A percentile compares a stretch with the other conserved stretches of the same genome.
Conservation (phyloP, 2,329 filamentous ascomycete genomes). For the Xylaria sp. region DNA sequence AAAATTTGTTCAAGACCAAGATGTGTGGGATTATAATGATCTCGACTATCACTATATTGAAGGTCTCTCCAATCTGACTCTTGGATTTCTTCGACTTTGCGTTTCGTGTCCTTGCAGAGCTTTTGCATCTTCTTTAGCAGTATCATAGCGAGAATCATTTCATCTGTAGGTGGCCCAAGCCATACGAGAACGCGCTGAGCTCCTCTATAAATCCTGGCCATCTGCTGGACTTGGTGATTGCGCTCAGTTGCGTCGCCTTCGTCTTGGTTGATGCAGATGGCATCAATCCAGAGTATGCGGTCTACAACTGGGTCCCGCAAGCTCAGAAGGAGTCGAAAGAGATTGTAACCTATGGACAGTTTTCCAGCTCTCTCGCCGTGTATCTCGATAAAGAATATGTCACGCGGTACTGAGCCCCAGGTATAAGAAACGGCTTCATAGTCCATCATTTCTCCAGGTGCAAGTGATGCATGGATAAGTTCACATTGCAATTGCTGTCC, state of each 20-base stretch:
- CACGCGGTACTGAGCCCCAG: neutral
- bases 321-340: neutral
- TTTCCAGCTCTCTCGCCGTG: neutral
- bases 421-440: conserved; percentile 11
- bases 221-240: conserved; percentile 15
- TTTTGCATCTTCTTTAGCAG: neutral
- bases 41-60: neutral
- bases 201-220: conserved; percentile 7
- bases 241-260: neutral
- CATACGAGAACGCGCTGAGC: conserved; percentile 9
- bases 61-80: neutral
- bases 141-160: neutral
- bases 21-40: neutral
- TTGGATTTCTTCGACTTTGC: neutral
- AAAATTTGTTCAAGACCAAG: conserved; percentile 10
- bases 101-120: neutral
- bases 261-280: conserved; percentile 1
- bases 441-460: neutral
- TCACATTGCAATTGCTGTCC: conserved; percentile 3
- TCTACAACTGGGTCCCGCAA: conserved; percentile 1
- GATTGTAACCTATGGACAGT: neutral
- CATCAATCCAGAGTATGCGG: conserved; percentile 12
- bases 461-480: neutral
- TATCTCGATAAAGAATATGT: neutral
- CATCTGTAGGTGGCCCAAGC: conserved; percentile 2